These are phyloP conservation scores for Dactylellina sp. DNA, from an alignment of 2,329 filamentous ascomycete species.

Conservation along the genomic window DNA sequence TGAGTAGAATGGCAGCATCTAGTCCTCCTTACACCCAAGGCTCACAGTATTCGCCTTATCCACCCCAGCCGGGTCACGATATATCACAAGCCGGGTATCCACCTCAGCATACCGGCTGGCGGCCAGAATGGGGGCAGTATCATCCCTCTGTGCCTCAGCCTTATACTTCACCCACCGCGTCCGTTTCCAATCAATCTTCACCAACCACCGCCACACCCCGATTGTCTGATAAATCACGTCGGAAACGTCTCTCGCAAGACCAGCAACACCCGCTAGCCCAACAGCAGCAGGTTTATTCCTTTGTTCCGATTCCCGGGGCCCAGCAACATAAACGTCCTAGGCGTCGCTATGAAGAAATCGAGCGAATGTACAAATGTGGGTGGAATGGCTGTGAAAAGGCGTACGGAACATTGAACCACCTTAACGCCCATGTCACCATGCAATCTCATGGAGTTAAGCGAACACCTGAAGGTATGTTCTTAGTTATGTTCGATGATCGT, in stretches of 20 bases:
- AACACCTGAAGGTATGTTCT: slow-evolving; percentile 88
- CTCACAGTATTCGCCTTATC: slow-evolving; percentile 56
- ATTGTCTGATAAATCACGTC: slow-evolving; percentile 52
- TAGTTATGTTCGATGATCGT: background rate
- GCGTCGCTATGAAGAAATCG: slow-evolving; percentile 95
- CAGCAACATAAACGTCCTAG: slow-evolving; percentile 97
- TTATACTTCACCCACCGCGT: slow-evolving; percentile 60
- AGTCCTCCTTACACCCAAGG: slow-evolving; percentile 56
- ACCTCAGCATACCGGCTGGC: slow-evolving; percentile 50
- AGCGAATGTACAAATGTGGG: slow-evolving; percentile 99
- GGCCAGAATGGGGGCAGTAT: slow-evolving; percentile 57
- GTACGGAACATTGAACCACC: slow-evolving; percentile 94
- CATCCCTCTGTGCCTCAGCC: slow-evolving; percentile 54
- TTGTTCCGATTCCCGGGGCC: slow-evolving; percentile 95
- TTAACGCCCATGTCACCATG: slow-evolving; percentile 99
- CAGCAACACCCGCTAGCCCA: slow-evolving; percentile 65
- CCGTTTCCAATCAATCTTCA: slow-evolving; percentile 57
- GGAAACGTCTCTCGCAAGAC: slow-evolving; percentile 57
- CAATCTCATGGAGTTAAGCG: slow-evolving; percentile 94
- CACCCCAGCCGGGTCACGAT: slow-evolving; percentile 52
- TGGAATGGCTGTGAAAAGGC: slow-evolving; percentile 99
- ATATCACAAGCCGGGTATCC: slow-evolving; percentile 54
- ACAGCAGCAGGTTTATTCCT: slow-evolving; percentile 87
- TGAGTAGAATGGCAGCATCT: slow-evolving; percentile 56
- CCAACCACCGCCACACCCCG: slow-evolving; percentile 52